Evolutionary conservation across 2,329 filamentous ascomycete genomes (phyloP).

Genomic region (Metarhizium album): DNA sequence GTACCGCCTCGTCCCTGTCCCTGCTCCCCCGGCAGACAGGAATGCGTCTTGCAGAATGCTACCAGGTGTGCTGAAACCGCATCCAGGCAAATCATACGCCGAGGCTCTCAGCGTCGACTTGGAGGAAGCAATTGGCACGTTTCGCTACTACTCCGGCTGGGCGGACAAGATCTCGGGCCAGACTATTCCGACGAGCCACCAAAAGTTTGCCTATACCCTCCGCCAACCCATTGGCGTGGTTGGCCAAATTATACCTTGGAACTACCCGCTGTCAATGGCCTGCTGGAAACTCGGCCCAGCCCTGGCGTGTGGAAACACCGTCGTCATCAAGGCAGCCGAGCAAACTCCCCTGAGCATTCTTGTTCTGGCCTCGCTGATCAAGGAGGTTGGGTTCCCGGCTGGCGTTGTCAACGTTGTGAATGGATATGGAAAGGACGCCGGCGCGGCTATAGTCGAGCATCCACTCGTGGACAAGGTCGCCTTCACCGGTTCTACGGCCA

Average conservation of each 20-base stretch:
- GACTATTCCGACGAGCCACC: constrained; percentile 56
- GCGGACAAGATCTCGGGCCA: constrained; percentile 71
- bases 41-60: too few species aligned
- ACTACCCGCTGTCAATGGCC: constrained; percentile 42
- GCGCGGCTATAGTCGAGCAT: constrained; percentile 46
- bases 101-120: constrained; percentile 59
- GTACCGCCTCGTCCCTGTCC: constrained; percentile 28
- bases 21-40: too few species aligned
- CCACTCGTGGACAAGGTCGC: constrained; percentile 61
- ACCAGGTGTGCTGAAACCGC: constrained; percentile 50
- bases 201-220: constrained; percentile 66
- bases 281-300: constrained; percentile 71
- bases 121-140: constrained; percentile 29
- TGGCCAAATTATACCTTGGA: constrained; percentile 66
- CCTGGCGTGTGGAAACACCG: constrained; percentile 46
- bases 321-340: constrained; percentile 56
- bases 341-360: constrained; percentile 59
- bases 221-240: constrained; percentile 70
- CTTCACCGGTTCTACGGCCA: constrained; percentile 62
- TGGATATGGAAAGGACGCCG: constrained; percentile 62
- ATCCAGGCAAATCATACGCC: constrained; percentile 60
- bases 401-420: constrained; percentile 64
- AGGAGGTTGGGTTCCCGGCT: constrained; percentile 63
- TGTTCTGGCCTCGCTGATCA: constrained; percentile 48
- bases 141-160: constrained; percentile 69